These are phyloP conservation scores for Cystobasidium slooffiae DNA, from an alignment of 1,284 basidiomycete genomes.

Conservation along the genomic window DNA sequence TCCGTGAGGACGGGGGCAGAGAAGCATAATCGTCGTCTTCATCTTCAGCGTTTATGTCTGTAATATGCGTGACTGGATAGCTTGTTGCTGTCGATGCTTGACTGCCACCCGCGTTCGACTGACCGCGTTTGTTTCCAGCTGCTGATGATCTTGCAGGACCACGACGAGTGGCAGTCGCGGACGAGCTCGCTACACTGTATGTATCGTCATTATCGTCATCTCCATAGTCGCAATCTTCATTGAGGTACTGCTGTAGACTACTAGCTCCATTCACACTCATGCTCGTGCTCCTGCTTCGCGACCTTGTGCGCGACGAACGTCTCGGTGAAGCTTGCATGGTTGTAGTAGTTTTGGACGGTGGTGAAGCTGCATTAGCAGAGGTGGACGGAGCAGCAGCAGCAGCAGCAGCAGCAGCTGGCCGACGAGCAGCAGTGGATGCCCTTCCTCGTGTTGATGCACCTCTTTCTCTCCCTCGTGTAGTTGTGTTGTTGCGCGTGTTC, in stretches of 20 bases:
- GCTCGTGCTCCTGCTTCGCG: slow-evolving; percentile 23
- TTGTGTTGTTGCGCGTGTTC: neutral
- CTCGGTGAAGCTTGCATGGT: slow-evolving; percentile 12
- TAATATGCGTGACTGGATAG: too few species aligned
- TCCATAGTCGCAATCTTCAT: neutral
- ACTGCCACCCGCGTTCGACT: neutral
- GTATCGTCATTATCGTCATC: neutral
- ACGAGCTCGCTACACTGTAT: slow-evolving; percentile 17
- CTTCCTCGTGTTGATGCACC: neutral
- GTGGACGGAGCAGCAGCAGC: neutral
- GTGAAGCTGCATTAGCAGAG: neutral
- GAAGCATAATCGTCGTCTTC: neutral
- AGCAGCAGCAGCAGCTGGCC: neutral
- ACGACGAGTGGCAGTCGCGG: slow-evolving; percentile 6
- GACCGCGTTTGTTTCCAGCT: neutral
- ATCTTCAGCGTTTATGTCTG: too few species aligned
- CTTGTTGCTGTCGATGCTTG: slow-evolving; percentile 13
- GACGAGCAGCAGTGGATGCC: neutral
- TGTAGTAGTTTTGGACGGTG: neutral
- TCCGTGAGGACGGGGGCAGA: slow-evolving; percentile 59
- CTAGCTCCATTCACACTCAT: neutral
- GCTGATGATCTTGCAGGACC: slow-evolving; percentile 8
- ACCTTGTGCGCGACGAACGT: slow-evolving; percentile 27
- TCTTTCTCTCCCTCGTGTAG: neutral
- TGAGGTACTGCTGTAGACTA: neutral